These are phyloP conservation scores for Parascedosporium putredinis DNA, from an alignment of 2,329 filamentous ascomycete species.

Conservation along the genomic window DNA sequence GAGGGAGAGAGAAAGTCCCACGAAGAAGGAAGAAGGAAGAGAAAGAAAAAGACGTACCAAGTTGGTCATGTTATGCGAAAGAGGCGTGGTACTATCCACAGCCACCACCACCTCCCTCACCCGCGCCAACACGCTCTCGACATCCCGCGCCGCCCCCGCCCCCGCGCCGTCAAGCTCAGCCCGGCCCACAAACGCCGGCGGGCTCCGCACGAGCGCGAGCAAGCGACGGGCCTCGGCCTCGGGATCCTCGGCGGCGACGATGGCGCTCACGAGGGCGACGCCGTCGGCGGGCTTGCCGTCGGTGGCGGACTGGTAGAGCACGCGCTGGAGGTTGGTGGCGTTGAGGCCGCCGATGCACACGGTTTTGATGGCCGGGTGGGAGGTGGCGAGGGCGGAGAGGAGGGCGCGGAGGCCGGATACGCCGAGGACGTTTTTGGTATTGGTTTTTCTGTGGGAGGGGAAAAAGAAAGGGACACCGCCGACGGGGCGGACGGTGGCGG, in stretches of 20 bases:
- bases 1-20: too few species aligned
- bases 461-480: too few species aligned
- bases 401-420: constrained; percentile 47
- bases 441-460: constrained; percentile 53
- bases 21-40: not conserved
- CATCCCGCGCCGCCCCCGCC: not conserved
- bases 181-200: constrained; percentile 19
- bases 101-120: constrained; percentile 40
- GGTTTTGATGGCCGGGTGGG: constrained; percentile 38
- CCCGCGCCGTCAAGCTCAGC: not conserved
- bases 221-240: constrained; percentile 52
- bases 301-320: constrained; percentile 57
- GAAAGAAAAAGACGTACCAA: constrained; percentile 34
- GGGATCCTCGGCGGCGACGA: constrained; percentile 64
- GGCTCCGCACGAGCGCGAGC: constrained; percentile 35
- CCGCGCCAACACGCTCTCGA: not conserved
- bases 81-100: constrained; percentile 54
- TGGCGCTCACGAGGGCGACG: constrained; percentile 80
- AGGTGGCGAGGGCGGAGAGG: constrained; percentile 44
- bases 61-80: constrained; percentile 97
- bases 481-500: too few species aligned
- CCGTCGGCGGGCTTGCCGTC: constrained; percentile 58
- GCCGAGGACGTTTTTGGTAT: constrained; percentile 62
- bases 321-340: constrained; percentile 59
- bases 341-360: constrained; percentile 91